Evolutionary conservation across 2,329 filamentous ascomycete genomes (phyloP).

Genomic region (Neofusicoccum laricinum): DNA sequence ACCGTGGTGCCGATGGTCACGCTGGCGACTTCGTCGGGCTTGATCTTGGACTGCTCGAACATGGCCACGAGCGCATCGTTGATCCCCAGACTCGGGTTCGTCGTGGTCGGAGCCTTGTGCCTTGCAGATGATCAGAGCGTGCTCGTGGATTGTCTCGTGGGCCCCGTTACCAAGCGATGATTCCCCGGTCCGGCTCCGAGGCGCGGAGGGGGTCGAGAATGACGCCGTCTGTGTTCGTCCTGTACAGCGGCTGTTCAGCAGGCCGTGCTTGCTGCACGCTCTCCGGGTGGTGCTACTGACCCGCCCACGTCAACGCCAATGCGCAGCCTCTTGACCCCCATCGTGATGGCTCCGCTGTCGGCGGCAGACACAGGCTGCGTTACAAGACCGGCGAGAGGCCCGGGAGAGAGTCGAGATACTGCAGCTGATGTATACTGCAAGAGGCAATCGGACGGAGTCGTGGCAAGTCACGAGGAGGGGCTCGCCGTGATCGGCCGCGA

Average conservation of each 20-base stretch:
- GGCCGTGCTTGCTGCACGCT: too few species aligned
- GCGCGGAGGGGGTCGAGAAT: conserved; percentile 28
- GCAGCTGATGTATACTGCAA: not conserved
- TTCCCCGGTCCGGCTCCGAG: conserved; percentile 24
- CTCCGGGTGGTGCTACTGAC: not conserved
- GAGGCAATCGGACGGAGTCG: not conserved
- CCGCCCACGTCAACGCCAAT: conserved; percentile 40
- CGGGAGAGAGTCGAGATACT: not conserved
- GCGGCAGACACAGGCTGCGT: not conserved
- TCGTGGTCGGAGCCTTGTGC: conserved; percentile 37
- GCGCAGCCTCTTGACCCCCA: conserved; percentile 10
- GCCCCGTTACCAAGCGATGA: conserved; percentile 17
- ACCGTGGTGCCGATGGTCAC: conserved; percentile 40
- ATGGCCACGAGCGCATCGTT: conserved; percentile 36
- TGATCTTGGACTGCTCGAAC: conserved; percentile 29
- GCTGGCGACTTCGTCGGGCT: conserved; percentile 11
- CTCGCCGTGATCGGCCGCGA: not conserved
- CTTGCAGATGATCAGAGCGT: not conserved
- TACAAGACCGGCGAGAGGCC: too few species aligned
- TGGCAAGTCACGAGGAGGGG: not conserved
- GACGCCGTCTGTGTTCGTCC: conserved; percentile 38
- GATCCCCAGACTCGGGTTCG: conserved; percentile 44
- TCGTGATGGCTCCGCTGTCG: not conserved
- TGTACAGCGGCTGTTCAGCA: not conserved
- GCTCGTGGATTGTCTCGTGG: not conserved